Conservation (phyloP, 352 stramenopile genomes). For the Phytopythium aichiense region DNA sequence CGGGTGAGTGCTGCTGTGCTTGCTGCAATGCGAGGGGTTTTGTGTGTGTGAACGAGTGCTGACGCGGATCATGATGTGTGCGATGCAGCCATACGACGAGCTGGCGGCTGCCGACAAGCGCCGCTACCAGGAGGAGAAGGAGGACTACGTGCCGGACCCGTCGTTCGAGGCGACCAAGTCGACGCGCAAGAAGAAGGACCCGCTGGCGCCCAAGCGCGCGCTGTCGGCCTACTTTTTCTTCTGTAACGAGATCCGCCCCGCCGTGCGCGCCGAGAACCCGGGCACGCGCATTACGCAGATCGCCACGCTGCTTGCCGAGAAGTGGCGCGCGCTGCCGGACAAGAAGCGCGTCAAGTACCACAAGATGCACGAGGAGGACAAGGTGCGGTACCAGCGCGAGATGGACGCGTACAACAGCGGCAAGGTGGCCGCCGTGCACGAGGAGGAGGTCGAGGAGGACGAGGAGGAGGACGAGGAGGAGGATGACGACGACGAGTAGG, state of each 20-base stretch:
- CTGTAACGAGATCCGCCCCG: constrained; percentile 90
- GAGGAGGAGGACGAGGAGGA: constrained; percentile 74
- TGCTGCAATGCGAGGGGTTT: neutral
- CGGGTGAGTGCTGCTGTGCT: constrained; percentile 22
- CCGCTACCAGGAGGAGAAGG: constrained; percentile 86
- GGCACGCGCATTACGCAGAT: constrained; percentile 94
- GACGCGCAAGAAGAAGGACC: constrained; percentile 89
- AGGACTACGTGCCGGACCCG: constrained; percentile 86
- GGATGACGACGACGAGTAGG: constrained; percentile 63
- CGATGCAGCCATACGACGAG: constrained; percentile 73
- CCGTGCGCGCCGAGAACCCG: constrained; percentile 91
- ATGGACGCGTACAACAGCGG: constrained; percentile 89
- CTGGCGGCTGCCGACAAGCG: constrained; percentile 83
- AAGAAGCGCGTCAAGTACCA: constrained; percentile 91
- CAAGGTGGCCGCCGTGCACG: constrained; percentile 28
- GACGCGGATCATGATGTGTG: neutral
- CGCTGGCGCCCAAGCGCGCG: constrained; percentile 92
- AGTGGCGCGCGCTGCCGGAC: constrained; percentile 87
- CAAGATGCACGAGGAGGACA: constrained; percentile 84
- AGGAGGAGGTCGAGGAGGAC: constrained; percentile 45
- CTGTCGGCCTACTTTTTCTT: constrained; percentile 95
- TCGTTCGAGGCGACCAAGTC: constrained; percentile 64
- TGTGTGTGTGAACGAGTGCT: constrained; percentile 1
- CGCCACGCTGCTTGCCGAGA: constrained; percentile 70
- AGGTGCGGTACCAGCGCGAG: constrained; percentile 83